Conservation (phyloP, 164 flowering plant species). For the Tinospora cordifolia region DNA sequence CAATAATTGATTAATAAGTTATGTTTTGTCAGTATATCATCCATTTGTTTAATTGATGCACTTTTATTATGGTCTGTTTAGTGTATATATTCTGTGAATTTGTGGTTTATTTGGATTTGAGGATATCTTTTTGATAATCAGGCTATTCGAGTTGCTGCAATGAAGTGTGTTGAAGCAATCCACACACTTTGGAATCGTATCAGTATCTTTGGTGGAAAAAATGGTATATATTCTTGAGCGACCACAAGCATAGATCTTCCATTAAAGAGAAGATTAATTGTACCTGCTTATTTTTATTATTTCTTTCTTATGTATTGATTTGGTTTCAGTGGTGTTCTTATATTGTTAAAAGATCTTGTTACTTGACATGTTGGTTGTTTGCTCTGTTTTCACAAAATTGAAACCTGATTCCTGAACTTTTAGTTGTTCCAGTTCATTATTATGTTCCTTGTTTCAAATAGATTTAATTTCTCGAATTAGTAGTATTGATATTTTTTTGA, state of each 20-base stretch:
- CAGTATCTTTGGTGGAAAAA: slow-evolving; percentile 31
- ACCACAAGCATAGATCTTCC: not conserved
- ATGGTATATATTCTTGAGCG: slow-evolving; percentile 32
- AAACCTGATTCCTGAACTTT: not conserved
- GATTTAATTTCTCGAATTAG: not conserved
- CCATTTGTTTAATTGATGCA: not conserved
- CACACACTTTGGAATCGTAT: slow-evolving; percentile 30
- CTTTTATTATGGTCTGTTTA: not conserved
- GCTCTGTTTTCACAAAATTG: not conserved
- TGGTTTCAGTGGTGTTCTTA: not conserved
- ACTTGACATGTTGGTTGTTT: not conserved
- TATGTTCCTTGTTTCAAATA: no score
- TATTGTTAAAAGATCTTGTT: not conserved
- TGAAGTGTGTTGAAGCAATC: slow-evolving; percentile 61
- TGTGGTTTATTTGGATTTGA: not conserved
- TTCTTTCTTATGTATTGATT: not conserved
- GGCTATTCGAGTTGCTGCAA: slow-evolving; percentile 58
- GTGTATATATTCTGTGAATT: not conserved
- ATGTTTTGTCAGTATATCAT: not conserved
- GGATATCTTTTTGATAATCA: slow-evolving; percentile 19
- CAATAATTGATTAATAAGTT: not conserved
- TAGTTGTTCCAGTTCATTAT: not conserved
- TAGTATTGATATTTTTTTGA: not conserved
- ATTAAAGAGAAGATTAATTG: not conserved
- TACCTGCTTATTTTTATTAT: not conserved